Conservation (phyloP, 805 yeast species). For the Kluyveromyces lactis region DNA sequence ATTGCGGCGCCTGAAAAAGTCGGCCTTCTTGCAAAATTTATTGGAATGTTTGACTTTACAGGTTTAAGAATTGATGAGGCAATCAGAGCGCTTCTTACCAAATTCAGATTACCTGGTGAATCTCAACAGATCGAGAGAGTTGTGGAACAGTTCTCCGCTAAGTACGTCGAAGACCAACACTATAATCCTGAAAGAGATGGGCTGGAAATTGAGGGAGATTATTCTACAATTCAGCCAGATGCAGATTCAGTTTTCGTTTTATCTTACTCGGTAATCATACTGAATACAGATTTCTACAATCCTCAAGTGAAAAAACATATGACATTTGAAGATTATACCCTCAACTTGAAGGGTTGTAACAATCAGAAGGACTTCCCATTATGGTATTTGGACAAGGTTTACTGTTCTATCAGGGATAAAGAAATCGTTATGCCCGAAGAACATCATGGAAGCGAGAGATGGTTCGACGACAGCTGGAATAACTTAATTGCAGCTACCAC, state of each 20-base stretch:
- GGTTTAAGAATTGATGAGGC: conserved; percentile 90
- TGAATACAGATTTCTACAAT: conserved; percentile 88
- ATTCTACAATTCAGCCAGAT: conserved; percentile 56
- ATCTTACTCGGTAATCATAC: conserved; percentile 86
- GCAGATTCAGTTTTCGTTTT: conserved; percentile 82
- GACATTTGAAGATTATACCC: conserved; percentile 75
- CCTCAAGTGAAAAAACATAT: conserved; percentile 89
- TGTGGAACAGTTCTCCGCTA: conserved; percentile 76
- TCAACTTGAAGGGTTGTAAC: conserved; percentile 73
- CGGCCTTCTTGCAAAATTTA: conserved; percentile 53
- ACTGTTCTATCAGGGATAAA: conserved; percentile 66
- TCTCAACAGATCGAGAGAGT: conserved; percentile 93
- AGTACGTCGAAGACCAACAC: conserved; percentile 61
- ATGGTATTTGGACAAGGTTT: conserved; percentile 79
- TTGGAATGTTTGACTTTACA: conserved; percentile 63
- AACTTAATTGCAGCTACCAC: conserved; percentile 43
- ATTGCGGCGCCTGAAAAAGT: conserved; percentile 68
- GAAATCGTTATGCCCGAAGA: conserved; percentile 98
- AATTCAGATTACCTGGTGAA: conserved; percentile 93
- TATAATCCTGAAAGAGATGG: conserved; percentile 18
- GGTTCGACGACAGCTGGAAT: conserved; percentile 87
- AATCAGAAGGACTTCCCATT: conserved; percentile 70
- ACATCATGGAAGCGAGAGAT: conserved; percentile 84
- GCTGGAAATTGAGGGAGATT: conserved; percentile 22
- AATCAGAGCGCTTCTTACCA: conserved; percentile 66